These are phyloP conservation scores for Prunus mume DNA, from an alignment of 306 rosid species.

Conservation along the genomic window DNA sequence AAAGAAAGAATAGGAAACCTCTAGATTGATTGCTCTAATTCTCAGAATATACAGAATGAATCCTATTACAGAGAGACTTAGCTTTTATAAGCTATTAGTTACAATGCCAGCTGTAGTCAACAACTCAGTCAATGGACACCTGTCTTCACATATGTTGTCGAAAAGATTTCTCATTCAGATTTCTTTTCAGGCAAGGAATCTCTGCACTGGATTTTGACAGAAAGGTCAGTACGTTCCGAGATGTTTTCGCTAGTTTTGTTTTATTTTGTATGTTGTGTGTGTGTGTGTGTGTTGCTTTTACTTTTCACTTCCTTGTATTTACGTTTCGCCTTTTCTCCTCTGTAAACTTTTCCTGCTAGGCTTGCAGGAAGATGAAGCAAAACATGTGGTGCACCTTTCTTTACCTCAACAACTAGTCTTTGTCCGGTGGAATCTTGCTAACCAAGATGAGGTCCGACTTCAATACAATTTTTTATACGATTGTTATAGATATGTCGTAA, in stretches of 20 bases:
- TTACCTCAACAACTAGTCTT: conserved; percentile 53
- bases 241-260: neutral
- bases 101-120: no score
- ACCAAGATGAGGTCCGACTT: conserved; percentile 72
- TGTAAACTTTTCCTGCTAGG: conserved; percentile 42
- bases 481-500: neutral
- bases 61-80: no score
- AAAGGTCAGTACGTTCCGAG: conserved; percentile 43
- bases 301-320: neutral
- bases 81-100: no score
- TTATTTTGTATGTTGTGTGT: neutral
- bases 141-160: neutral
- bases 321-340: neutral
- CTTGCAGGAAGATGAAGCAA: conserved; percentile 57
- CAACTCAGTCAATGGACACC: no score
- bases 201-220: conserved; percentile 75
- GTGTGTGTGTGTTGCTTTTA: neutral
- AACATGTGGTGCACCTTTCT: conserved; percentile 71
- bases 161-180: neutral
- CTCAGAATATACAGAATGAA: no score
- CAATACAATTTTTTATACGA: neutral
- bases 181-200: conserved; percentile 58
- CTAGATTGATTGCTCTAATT: no score
- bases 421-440: conserved; percentile 45
- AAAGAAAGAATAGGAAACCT: no score